Base-by-base conservation (phyloP, 352 stramenopile genomes). In the Phytophthora hibernalis region DNA sequence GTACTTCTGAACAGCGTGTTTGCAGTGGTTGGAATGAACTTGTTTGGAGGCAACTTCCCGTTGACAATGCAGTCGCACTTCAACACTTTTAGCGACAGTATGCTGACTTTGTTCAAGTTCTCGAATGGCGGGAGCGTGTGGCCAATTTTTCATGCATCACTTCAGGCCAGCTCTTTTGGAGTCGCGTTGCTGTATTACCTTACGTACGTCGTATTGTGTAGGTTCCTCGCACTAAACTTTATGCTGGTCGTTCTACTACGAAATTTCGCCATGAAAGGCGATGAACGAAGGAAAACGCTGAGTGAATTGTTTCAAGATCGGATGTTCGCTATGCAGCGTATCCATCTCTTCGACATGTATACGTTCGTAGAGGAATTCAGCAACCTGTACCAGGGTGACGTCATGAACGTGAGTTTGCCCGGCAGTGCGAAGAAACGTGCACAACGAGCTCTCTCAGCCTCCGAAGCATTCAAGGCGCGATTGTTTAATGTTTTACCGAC, bases 71-170 rank as follows among this genome's bases (percentile, higher is more conserved):
- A 74, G 21, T 90, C 84, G 0, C 77, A 97, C 21, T 97, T 89
- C 54, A 90, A 95, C 40, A 94, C 89, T 8, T 96, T 95, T 50
- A 82, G 83, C 15, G 86, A 95, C 57, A 85, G 79, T 48, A 83
- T 95, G 73, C 73, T 96, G 3, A 95, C 87, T 10, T 74, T 96
- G 1, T 96, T 95, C 61, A 95, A 96, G 56, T 86, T 95, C 42
- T 82, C 89, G 38, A 94, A 86, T 51, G 89, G 89, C 7, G 87
- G 85, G 0, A 87, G 90, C 42, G 89, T 86, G 31, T 96, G 87
- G 89, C 76, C 81, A 22, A 89, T 96, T 35, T 91, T 96, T 28
- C 80, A 90, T 43, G 82, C 81, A 9, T 91, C 85, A 1, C 74
- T 93, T 24, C 73, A 85, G 11, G 80, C 82, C 0, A 82, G 65